phyloP scores from a whole-genome alignment of 1,139 yeast genomes.

The Pichia sp. region DNA sequence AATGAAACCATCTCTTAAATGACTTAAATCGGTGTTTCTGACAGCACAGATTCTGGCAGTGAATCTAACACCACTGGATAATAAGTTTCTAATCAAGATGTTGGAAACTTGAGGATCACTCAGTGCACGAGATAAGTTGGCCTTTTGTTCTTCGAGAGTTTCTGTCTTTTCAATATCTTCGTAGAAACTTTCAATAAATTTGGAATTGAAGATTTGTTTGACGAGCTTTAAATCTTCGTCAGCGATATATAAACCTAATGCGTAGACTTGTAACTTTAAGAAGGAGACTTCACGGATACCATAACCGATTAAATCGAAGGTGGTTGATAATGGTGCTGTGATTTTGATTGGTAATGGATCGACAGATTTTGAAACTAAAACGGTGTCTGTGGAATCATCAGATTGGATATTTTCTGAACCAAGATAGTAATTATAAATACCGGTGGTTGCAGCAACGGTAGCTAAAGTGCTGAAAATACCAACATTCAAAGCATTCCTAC shows the following conservation, averaged over 20 bases:
- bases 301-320: conserved; percentile 61
- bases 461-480: background rate
- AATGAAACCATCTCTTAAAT: conserved; percentile 84
- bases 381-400: conserved; percentile 5
- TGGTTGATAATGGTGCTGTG: conserved; percentile 25
- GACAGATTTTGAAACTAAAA: conserved; percentile 47
- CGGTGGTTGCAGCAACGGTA: background rate
- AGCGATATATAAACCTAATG: conserved; percentile 76
- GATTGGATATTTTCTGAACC: background rate
- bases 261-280: conserved; percentile 81
- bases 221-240: conserved; percentile 51
- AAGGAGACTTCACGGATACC: conserved; percentile 87
- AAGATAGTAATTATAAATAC: background rate
- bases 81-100: conserved; percentile 50
- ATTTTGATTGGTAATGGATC: conserved; percentile 49
- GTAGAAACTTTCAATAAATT: conserved; percentile 33
- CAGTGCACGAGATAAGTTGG: conserved; percentile 56
- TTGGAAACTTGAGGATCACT: conserved; percentile 55
- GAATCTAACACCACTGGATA: conserved; percentile 61
- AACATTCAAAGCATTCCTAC: background rate
- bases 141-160: conserved; percentile 35
- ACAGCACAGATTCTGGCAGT: conserved; percentile 80
- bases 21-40: conserved; percentile 84
- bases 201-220: conserved; percentile 44
- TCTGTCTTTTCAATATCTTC: conserved; percentile 20